Percentiles rank a stretch among this genome's conserved stretches.
Evolutionary conservation across 148 eudicot species (phyloP).

Genomic region (Camellia granthamiana): DNA sequence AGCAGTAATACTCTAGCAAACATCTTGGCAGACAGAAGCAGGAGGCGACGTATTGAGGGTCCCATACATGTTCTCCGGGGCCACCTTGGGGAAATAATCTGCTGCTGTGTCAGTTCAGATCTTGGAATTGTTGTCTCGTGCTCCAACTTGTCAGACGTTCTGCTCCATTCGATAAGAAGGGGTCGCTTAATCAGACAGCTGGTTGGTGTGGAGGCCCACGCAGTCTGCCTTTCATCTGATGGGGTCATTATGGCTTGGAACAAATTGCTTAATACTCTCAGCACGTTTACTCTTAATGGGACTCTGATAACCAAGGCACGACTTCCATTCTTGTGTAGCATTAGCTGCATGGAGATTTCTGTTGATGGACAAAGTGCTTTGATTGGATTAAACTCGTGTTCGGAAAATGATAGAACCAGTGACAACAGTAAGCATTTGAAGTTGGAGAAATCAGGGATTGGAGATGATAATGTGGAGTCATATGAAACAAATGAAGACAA

Average conservation of each 20-base stretch:
- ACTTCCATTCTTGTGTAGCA: slow-evolving; percentile 57
- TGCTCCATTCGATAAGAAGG: slow-evolving; percentile 71
- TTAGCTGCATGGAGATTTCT: slow-evolving; percentile 87
- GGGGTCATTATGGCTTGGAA: slow-evolving; percentile 85
- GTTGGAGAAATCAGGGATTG: slow-evolving; percentile 30
- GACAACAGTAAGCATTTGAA: slow-evolving; percentile 29
- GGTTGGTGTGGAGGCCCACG: slow-evolving; percentile 68
- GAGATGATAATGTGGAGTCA: slow-evolving; percentile 22
- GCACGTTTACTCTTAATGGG: slow-evolving; percentile 81
- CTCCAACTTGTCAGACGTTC: slow-evolving; percentile 69
- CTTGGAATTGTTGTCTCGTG: slow-evolving; percentile 88
- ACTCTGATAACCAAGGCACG: slow-evolving; percentile 53
- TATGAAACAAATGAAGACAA: slow-evolving; percentile 33
- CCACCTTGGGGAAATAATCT: slow-evolving; percentile 71
- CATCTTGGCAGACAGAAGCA: slow-evolving; percentile 52
- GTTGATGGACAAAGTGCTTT: slow-evolving; percentile 76
- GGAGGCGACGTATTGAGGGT: slow-evolving; percentile 74
- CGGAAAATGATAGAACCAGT: slow-evolving; percentile 45
- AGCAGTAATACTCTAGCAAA: slow-evolving; percentile 41
- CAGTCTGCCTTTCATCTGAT: slow-evolving; percentile 68
- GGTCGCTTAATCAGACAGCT: slow-evolving; percentile 85
- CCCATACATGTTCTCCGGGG: slow-evolving; percentile 93
- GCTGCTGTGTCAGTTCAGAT: slow-evolving; percentile 86
- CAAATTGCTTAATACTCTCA: slow-evolving; percentile 50
- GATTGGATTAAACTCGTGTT: slow-evolving; percentile 64